phyloP scores from a whole-genome alignment of 768 basidiomycete genomes.

The Mycena galericulata region DNA sequence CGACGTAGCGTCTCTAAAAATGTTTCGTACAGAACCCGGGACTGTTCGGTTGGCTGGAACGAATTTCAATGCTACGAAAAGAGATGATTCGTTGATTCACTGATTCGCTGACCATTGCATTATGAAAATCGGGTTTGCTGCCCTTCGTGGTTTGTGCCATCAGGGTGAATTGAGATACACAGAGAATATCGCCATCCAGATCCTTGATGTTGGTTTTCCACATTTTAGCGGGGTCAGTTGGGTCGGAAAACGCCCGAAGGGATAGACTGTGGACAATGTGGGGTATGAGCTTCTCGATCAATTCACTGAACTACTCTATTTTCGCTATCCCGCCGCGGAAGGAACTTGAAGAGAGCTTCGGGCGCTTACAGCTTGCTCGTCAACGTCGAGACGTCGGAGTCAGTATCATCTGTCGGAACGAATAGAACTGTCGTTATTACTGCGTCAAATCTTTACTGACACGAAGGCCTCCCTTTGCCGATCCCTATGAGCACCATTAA shows the following conservation, averaged over 20 bases:
- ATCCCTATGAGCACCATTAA: slow-evolving; percentile 94
- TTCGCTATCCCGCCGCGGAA: not conserved
- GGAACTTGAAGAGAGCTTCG: not conserved
- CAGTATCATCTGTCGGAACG: slow-evolving; percentile 80
- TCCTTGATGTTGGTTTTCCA: slow-evolving; percentile 94
- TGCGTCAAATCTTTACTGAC: slow-evolving; percentile 1
- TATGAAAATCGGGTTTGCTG: slow-evolving; percentile 92
- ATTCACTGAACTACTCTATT: not conserved
- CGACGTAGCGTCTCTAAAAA: slow-evolving; percentile 78
- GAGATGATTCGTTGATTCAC: not conserved
- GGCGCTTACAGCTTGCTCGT: slow-evolving; percentile 83
- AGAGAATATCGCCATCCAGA: slow-evolving; percentile 89
- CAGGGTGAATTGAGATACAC: slow-evolving; percentile 95
- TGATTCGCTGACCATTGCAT: slow-evolving; percentile 78
- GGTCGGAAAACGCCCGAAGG: slow-evolving; percentile 79
- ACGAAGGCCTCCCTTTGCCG: slow-evolving; percentile 68
- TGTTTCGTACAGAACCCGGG: slow-evolving; percentile 74
- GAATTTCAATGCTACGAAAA: not conserved
- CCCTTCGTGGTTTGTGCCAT: slow-evolving; percentile 90
- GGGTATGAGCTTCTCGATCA: slow-evolving; percentile 15
- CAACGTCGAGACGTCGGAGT: slow-evolving; percentile 75
- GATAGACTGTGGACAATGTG: slow-evolving; percentile 75
- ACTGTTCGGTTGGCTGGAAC: slow-evolving; percentile 71
- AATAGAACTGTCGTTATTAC: slow-evolving; percentile 3
- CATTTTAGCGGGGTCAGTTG: slow-evolving; percentile 64